A percentile compares a stretch with the other conserved stretches of the same genome.
phyloP scores from a whole-genome alignment of 202 grass and related monocot genomes.

The Cymbopogon flexuosus region DNA sequence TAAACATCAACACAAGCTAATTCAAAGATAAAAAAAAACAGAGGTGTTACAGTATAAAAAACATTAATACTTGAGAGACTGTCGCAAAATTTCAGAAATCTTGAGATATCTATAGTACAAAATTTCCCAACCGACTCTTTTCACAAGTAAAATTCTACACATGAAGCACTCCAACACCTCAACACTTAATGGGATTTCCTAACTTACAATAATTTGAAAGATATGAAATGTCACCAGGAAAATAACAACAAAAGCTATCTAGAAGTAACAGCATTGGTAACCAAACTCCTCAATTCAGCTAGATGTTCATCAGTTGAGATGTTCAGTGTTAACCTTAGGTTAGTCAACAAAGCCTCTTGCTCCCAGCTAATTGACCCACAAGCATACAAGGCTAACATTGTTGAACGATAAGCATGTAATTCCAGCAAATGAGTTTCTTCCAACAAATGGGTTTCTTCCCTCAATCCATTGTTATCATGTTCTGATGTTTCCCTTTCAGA shows the following conservation, averaged over 20 bases:
- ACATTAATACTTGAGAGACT: conserved; percentile 15
- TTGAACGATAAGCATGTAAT: conserved; percentile 73
- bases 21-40: conserved; percentile 7
- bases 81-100: conserved; percentile 31
- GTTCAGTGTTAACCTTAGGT: conserved; percentile 63
- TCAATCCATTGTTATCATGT: conserved; percentile 27
- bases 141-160: conserved; percentile 37
- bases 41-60: neutral
- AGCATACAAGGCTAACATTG: conserved; percentile 55
- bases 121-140: conserved; percentile 21
- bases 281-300: conserved; percentile 60
- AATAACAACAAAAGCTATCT: conserved; percentile 38
- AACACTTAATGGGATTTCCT: conserved; percentile 28
- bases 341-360: conserved; percentile 64
- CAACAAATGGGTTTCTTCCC: conserved; percentile 55
- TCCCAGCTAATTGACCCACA: conserved; percentile 81
- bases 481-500: conserved; percentile 48
- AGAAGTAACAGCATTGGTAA: conserved; percentile 42
- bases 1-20: conserved; percentile 16
- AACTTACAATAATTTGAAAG: conserved; percentile 37
- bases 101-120: conserved; percentile 37
- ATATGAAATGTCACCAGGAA: conserved; percentile 12
- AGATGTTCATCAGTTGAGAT: conserved; percentile 79
- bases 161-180: conserved; percentile 34
- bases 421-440: conserved; percentile 72